Conservation (phyloP, 192 early-diverging fungal genomes). For the Glomus cerebriforme region DNA sequence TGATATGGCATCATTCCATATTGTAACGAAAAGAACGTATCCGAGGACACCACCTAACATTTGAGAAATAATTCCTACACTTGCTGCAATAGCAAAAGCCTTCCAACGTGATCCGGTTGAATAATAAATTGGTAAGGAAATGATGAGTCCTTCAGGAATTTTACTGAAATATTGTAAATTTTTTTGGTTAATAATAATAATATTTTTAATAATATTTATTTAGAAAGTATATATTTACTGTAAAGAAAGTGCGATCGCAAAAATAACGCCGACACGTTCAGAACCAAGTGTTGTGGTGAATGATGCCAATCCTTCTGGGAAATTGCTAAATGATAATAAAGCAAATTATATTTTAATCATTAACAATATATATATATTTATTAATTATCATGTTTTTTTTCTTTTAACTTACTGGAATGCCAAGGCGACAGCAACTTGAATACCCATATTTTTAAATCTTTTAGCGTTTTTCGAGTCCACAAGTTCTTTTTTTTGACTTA, state of each 20-base stretch:
- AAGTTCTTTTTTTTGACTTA: background rate
- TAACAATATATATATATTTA: background rate
- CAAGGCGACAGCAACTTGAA: constrained; percentile 17
- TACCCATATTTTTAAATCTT: constrained; percentile 1
- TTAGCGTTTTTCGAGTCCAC: background rate
- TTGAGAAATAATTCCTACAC: constrained; percentile 2
- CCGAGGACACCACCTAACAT: constrained; percentile 19
- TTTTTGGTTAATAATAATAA: background rate
- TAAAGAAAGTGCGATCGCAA: constrained; percentile 18
- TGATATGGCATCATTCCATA: constrained; percentile 23
- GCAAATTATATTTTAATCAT: too few species aligned
- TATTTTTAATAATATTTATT: background rate
- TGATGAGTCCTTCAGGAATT: constrained; percentile 26
- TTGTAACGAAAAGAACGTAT: constrained; percentile 27
- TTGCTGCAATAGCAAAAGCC: constrained; percentile 15
- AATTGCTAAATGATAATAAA: constrained; percentile 18
- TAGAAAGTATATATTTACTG: constrained; percentile 20
- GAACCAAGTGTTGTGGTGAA: constrained; percentile 8
- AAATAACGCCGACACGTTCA: constrained; percentile 6
- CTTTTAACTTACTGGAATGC: constrained; percentile 23
- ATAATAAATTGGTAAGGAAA: constrained; percentile 24
- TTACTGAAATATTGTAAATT: background rate
- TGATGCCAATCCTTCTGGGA: constrained; percentile 16
- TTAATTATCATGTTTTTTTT: background rate
- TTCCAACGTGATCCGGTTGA: constrained; percentile 10